Base-by-base conservation (phyloP, 306 rosid species). In the Cicer chorassanicum region DNA sequence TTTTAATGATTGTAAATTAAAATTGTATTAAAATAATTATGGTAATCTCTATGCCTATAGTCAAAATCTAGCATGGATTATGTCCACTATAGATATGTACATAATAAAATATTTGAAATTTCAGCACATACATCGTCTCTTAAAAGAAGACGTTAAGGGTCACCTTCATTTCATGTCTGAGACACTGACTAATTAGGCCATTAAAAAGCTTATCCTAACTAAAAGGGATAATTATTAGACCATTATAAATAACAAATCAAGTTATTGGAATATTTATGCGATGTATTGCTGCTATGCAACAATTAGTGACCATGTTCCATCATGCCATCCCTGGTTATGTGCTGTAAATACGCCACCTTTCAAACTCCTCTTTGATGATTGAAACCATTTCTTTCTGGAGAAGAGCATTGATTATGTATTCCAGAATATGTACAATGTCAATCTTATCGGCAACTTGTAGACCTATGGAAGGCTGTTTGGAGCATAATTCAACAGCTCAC, bases 361-460 rank as follows among this genome's bases (percentile, higher is more conserved):
- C 49, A 55, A 57, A 41, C 54, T 7, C 14, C 43, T 15, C 39
- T 51, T 36, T 6, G 76, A 48, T 12, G 70, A 70, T 45, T 79
- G 45, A 73, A 75, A n/a, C 48, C 61, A 59, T 51, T 76, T 57
- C 62, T 68, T 68, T 68, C 40, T 0, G 66, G 29, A 56, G 62
- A 74, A 74, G 69, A 68, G 64, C 62, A 46, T 45, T 24, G 29
- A 76, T 51, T 40, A 73, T 80, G 68, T 60, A 66, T 56, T 49
- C 53, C 84, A 81, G 16, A 63, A 81, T 79, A 84, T 86, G 78
- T 81, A 86, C 90, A 86, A 72, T 43, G 66, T 82, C 59, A 65
- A 72, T 76, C 79, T 82, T 85, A 85, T 80, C 82, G 36, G 80
- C 69, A 68, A 63, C 62, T 63, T 73, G 44, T n/a, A 74, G 74